Evolutionary conservation across 129 eudicot species (phyloP), one percentile per base, ranked within the genome.

Genomic region (Escallonia herrerae): DNA sequence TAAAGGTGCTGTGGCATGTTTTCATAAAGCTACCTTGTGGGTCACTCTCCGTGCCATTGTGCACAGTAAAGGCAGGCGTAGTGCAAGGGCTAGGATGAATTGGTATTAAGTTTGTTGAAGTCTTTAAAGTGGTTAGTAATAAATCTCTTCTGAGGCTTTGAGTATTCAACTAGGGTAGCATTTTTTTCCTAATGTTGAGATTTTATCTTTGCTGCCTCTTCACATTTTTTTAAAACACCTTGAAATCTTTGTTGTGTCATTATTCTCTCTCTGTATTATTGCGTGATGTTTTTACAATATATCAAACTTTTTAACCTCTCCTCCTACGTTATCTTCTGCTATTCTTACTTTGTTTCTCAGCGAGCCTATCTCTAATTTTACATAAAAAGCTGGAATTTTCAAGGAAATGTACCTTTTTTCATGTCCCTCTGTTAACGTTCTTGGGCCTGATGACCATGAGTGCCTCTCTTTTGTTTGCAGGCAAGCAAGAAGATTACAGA

Each of bases 401-500:
- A 51, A 51, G 12, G 33, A 22, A 22, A 22, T 22, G 33, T 22
- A 22, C 33, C 33, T 22, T 22, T 22, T 51, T 3, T 51, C 56
- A 3, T 51, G 56, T 4, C 12, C n/a, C 56, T 51, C 56, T 51
- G 13, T 51, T 4, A 22, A 22, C 33, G 33, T 1, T 22, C 33
- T 22, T 51, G 56, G 8, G 56, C 56, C 4, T 39, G 42, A 12
- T 14, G 43, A 37, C 13, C 69, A 13, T 14, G 40, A 5, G 46
- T 58, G 15, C 45, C 48, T 56, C 66, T 38, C 3, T 10, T 39
- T 43, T 46, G 11, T 54, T 8, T 72, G 72, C 89, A 90, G 97
- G 84, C 93, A 6, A 87, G 81, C 83, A 90, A 87, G 82, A 90
- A 87, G 79, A 80, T 90, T 15, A 79, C 93, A 14, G 97, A 90